phyloP scores from a whole-genome alignment of 176 grass and related monocot species.

The Bonia amplexicaulis region DNA sequence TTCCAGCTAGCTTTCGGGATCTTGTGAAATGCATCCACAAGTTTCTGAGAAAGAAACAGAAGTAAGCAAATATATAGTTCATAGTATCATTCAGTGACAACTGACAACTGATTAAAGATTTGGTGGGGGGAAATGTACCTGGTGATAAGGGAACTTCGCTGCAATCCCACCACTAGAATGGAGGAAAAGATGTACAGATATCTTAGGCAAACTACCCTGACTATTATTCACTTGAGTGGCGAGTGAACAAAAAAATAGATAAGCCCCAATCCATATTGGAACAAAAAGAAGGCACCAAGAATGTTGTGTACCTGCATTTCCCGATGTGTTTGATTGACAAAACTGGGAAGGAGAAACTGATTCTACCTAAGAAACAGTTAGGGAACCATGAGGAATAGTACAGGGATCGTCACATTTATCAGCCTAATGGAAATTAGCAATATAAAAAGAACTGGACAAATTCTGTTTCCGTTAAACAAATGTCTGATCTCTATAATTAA shows the following conservation, averaged over 20 bases:
- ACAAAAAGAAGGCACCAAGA: constrained; percentile 9
- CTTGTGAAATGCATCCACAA: constrained; percentile 74
- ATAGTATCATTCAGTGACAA: constrained; percentile 1
- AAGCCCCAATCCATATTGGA: not conserved
- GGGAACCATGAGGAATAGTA: not conserved
- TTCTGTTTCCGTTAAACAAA: not conserved
- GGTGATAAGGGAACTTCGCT: constrained; percentile 64
- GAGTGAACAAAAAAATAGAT: constrained; percentile 17
- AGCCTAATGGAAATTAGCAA: not conserved
- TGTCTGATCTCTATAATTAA: not conserved
- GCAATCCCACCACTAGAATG: constrained; percentile 65
- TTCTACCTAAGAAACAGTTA: constrained; percentile 50
- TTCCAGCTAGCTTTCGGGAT: constrained; percentile 79
- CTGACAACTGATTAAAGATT: constrained; percentile 18
- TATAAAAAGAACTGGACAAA: not conserved
- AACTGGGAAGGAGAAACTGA: constrained; percentile 43
- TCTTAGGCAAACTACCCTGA: constrained; percentile 22
- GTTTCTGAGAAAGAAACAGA: constrained; percentile 44
- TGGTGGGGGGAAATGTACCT: constrained; percentile 26
- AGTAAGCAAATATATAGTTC: not conserved
- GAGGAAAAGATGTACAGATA: constrained; percentile 57
- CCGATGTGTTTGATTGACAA: constrained; percentile 20
- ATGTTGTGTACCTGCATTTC: constrained; percentile 51
- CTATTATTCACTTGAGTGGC: constrained; percentile 48
- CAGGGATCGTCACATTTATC: not conserved